Conservation (phyloP, 306 rosid species). For the Ziziphus jujuba region DNA sequence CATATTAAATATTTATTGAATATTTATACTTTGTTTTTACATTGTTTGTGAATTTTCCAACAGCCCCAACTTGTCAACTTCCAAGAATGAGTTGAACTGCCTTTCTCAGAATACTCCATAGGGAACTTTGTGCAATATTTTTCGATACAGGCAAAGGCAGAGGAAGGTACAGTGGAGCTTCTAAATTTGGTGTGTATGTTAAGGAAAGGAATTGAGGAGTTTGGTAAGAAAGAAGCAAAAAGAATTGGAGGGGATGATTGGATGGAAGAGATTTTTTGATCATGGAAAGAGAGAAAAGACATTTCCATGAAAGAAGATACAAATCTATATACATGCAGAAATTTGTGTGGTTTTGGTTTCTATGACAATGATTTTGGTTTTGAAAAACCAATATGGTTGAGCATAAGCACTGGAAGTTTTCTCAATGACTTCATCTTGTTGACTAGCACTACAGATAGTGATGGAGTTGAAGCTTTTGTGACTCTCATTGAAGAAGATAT, state of each 20-base stretch:
- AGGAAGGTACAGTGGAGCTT: background rate
- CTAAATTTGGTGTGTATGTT: background rate
- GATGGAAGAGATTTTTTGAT: background rate
- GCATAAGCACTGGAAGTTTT: background rate
- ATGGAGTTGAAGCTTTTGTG: conserved; percentile 22
- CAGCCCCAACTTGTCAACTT: conserved; percentile 38
- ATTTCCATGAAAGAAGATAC: background rate
- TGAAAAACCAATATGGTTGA: conserved; percentile 25
- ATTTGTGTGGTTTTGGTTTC: conserved; percentile 1
- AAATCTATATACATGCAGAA: background rate
- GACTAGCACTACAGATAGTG: conserved; percentile 18
- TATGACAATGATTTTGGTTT: conserved; percentile 31
- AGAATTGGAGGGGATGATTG: background rate
- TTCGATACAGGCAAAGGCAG: background rate
- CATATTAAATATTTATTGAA: too few species aligned
- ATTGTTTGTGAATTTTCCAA: too few species aligned
- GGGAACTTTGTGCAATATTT: conserved; percentile 34
- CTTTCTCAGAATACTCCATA: conserved; percentile 19
- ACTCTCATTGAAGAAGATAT: conserved; percentile 21
- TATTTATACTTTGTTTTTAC: too few species aligned
- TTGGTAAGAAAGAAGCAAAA: background rate
- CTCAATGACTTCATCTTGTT: conserved; percentile 4
- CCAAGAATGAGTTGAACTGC: conserved; percentile 27
- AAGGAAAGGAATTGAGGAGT: conserved; percentile 15
- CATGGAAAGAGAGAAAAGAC: background rate